These are phyloP conservation scores for Mycena floridula DNA, from an alignment of 768 basidiomycete genomes.

Conservation along the genomic window DNA sequence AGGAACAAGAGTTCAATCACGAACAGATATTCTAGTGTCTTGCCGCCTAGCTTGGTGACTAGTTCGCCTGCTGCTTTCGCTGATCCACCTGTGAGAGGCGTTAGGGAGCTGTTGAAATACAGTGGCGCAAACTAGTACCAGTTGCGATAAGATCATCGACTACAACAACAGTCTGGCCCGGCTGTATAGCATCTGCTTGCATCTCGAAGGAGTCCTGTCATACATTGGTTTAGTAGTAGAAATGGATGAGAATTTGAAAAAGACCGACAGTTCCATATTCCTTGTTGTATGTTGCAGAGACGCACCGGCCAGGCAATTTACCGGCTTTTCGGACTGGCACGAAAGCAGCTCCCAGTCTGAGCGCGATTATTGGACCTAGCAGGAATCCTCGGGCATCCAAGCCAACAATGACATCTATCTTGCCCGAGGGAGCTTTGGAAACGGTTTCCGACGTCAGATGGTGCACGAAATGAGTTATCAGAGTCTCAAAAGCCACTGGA, in stretches of 20 bases:
- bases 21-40: constrained; percentile 90
- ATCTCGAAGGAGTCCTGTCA: constrained; percentile 93
- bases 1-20: constrained; percentile 79
- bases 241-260: background rate
- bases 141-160: constrained; percentile 97
- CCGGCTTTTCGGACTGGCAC: constrained; percentile 93
- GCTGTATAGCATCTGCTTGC: constrained; percentile 78
- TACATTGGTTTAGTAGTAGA: background rate
- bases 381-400: constrained; percentile 96
- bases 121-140: constrained; percentile 39
- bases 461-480: constrained; percentile 84
- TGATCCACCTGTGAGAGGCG: constrained; percentile 64
- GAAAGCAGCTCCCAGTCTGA: constrained; percentile 88
- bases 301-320: constrained; percentile 88
- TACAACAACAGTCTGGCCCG: constrained; percentile 80
- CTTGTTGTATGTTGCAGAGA: constrained; percentile 75
- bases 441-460: constrained; percentile 80
- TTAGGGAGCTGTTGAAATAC: background rate
- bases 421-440: constrained; percentile 48
- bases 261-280: constrained; percentile 81
- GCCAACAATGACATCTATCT: constrained; percentile 90
- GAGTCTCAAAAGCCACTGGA: constrained; percentile 82
- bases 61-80: constrained; percentile 91
- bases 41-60: constrained; percentile 74
- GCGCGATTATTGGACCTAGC: constrained; percentile 86